These are phyloP conservation scores for Diaporthe ilicicola DNA, from an alignment of 2,329 filamentous ascomycete species.

Conservation along the genomic window DNA sequence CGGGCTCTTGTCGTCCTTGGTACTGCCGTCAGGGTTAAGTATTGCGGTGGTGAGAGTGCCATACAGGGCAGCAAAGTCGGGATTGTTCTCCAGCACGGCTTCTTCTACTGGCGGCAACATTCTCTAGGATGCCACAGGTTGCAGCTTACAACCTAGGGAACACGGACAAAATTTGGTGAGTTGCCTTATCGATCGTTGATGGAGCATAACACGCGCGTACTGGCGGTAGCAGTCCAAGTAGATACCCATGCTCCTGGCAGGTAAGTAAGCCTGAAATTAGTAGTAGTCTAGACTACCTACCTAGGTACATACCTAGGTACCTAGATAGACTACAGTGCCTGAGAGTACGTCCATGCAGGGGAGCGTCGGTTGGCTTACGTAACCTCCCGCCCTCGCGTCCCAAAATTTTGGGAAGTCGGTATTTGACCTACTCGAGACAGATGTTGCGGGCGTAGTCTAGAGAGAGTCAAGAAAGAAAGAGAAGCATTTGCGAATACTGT, in stretches of 20 bases:
- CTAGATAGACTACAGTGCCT: too few species aligned
- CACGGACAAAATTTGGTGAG: not conserved
- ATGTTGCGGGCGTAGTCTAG: not conserved
- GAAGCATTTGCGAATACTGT: not conserved
- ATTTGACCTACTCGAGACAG: not conserved
- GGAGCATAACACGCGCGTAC: not conserved
- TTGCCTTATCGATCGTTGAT: not conserved
- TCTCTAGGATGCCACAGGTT: conserved; percentile 6
- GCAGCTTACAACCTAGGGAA: not conserved
- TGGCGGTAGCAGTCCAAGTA: not conserved
- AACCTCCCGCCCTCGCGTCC: not conserved
- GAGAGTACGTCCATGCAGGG: too few species aligned
- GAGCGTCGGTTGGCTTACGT: not conserved
- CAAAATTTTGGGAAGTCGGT: not conserved
- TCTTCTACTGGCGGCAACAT: conserved; percentile 70
- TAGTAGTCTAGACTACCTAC: not conserved
- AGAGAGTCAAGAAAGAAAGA: not conserved
- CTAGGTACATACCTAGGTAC: not conserved
- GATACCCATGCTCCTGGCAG: too few species aligned
- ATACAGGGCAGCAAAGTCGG: conserved; percentile 68
- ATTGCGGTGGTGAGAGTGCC: conserved; percentile 60
- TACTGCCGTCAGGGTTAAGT: conserved; percentile 66
- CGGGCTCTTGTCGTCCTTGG: conserved; percentile 54
- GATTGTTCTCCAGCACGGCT: conserved; percentile 62
- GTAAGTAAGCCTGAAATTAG: too few species aligned